Percentiles rank a stretch among this genome's conserved stretches.
Conservation (phyloP, 768 basidiomycete genomes). For the Brasilioporus rufonigricans region DNA sequence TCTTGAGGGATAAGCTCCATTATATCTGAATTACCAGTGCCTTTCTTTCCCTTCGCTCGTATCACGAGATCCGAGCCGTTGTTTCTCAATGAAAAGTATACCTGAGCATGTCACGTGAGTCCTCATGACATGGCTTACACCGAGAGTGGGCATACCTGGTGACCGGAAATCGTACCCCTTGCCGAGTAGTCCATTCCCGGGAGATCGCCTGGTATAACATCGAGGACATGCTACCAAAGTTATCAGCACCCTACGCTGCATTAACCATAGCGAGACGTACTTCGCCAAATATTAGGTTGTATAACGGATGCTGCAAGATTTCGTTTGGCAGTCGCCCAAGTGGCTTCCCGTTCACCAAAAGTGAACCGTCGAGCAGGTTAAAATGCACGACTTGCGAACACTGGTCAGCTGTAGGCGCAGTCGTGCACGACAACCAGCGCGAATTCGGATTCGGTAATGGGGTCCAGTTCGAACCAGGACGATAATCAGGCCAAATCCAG, state of each 20-base stretch:
- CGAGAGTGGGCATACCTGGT: constrained; percentile 16
- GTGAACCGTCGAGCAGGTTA: constrained; percentile 24
- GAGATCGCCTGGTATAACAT: constrained; percentile 11
- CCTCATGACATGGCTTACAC: neutral
- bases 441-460: constrained; percentile 8
- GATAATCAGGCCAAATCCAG: constrained; percentile 26
- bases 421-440: constrained; percentile 24
- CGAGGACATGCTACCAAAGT: constrained; percentile 15
- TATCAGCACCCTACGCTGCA: neutral
- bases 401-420: constrained; percentile 4
- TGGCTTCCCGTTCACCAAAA: constrained; percentile 28
- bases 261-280: constrained; percentile 6
- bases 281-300: constrained; percentile 19
- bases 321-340: constrained; percentile 22
- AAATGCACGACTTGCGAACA: constrained; percentile 22
- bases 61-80: constrained; percentile 9
- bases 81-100: constrained; percentile 15
- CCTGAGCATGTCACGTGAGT: constrained; percentile 5
- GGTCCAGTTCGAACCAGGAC: constrained; percentile 21
- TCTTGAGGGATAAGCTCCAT: constrained; percentile 26
- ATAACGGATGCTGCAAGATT: constrained; percentile 20
- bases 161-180: constrained; percentile 7
- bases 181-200: constrained; percentile 28
- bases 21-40: neutral
- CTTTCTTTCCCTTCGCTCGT: constrained; percentile 4